These are phyloP conservation scores for Calocera cornea DNA, from an alignment of 768 basidiomycete species.

Conservation along the genomic window DNA sequence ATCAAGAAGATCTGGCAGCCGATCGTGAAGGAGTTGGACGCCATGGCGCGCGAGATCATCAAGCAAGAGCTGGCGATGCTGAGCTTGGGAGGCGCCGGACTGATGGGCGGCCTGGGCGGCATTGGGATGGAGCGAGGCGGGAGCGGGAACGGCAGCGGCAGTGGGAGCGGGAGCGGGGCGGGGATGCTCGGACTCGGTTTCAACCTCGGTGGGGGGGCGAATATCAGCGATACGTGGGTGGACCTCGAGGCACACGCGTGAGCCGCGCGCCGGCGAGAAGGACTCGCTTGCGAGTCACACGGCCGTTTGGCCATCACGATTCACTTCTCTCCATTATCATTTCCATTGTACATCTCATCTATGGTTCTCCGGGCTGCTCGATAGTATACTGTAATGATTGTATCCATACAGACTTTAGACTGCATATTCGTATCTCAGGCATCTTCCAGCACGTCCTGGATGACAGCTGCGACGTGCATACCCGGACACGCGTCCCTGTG, in stretches of 20 bases:
- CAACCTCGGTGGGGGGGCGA: neutral
- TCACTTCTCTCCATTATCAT: neutral
- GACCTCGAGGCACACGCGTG: neutral
- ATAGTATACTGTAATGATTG: neutral
- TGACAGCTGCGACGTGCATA: neutral
- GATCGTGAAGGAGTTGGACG: constrained; percentile 73
- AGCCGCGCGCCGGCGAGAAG: neutral
- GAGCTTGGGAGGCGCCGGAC: neutral
- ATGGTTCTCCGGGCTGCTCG: neutral
- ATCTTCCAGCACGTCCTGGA: neutral
- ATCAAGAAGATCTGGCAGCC: constrained; percentile 82
- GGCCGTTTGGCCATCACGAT: neutral
- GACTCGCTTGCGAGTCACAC: neutral
- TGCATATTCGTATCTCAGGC: neutral
- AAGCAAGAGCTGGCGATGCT: constrained; percentile 71
- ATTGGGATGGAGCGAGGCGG: neutral
- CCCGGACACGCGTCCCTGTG: neutral
- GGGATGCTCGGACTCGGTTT: neutral
- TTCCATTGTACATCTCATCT: neutral
- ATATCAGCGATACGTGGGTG: constrained; percentile 1
- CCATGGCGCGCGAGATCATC: constrained; percentile 64
- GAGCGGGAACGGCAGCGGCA: neutral
- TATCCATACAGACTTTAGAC: constrained; percentile 5
- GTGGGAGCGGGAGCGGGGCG: neutral
- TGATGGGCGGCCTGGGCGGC: neutral